A percentile compares a stretch with the other conserved stretches of the same genome.
These are phyloP conservation scores for Melanopsichium pennsylvanicum DNA, from an alignment of 1,284 basidiomycete species.

Conservation along the genomic window DNA sequence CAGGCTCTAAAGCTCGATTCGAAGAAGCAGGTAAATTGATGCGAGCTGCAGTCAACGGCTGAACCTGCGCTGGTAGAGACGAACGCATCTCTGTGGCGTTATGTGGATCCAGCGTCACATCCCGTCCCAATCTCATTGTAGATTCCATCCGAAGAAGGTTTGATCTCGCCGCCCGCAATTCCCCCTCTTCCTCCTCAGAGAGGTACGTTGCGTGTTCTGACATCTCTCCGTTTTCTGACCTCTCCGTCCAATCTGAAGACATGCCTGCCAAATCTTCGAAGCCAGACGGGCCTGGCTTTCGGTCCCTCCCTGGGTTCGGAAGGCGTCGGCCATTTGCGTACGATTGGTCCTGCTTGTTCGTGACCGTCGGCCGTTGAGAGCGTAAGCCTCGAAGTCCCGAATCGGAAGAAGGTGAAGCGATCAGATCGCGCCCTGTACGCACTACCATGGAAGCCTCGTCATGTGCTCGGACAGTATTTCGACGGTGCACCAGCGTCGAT, in stretches of 20 bases:
- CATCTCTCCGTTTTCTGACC: conserved; percentile 38
- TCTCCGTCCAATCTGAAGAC: conserved; percentile 50
- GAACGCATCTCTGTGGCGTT: neutral
- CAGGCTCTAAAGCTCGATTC: neutral
- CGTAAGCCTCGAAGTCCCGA: neutral
- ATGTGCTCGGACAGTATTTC: neutral
- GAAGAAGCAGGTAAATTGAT: neutral
- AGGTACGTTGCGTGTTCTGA: conserved; percentile 25
- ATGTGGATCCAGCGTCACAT: neutral
- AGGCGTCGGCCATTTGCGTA: conserved; percentile 3
- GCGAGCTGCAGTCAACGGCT: neutral
- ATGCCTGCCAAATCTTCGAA: conserved; percentile 33
- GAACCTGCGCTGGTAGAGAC: neutral
- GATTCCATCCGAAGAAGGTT: conserved; percentile 13
- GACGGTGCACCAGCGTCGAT: neutral
- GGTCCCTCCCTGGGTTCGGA: conserved; percentile 2
- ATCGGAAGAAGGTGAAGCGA: neutral
- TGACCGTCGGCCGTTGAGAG: conserved; percentile 3
- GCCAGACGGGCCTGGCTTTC: neutral
- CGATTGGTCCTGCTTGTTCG: conserved; percentile 3
- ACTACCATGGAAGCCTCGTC: neutral
- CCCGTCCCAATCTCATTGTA: neutral
- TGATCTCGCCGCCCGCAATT: neutral
- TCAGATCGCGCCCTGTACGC: neutral
- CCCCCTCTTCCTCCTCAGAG: conserved; percentile 22